Base-by-base conservation (phyloP, 306 rosid species). In the Erythrophleum fordii region DNA sequence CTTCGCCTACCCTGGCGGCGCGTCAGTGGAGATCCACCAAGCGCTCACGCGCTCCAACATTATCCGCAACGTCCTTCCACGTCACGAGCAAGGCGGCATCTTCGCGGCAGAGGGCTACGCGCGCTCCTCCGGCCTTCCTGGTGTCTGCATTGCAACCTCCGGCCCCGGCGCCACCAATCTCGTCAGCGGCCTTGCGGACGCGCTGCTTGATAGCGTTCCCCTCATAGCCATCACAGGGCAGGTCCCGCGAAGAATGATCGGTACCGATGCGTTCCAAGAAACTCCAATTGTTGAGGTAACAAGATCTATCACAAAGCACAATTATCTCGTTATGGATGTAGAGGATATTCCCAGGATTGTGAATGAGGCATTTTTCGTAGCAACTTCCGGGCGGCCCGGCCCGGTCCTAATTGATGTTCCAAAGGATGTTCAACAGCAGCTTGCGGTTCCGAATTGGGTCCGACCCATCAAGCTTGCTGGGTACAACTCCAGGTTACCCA, bases 101-200 rank as follows among this genome's bases (percentile, higher is more conserved):
- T 91, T 95, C 55, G 98, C 99, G 0, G 98, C 97, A 3, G 97
- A 95, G 80, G 99, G 99, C 12, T 95, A 89, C 82, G 94, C 99
- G 0, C 93, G 96, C 9, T 84, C 98, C 56, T 86, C 97, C 0
- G 98, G 99, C 1, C 81, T 77, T 8, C 96, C 97, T 7, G 93
- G 99, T 13, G 98, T 91, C 1, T 93, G 98, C 74, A 93, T 95
- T 35, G 94, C 98, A 28, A 95, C 99, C 70, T 95, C 97, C 23
- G 97, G 98, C 39, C 99, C 97, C 34, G 98, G 99, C 4, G 98
- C 99, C 49, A 91, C 97, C 49, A 95, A 95, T 51, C 80, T 95
- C 6, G 99, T 95, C 41, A 88, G 93, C 25, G 98, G 98, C 7
- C 94, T 94, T 2, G 98, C 97, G 1, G 97, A 92, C 20, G 93